Evolutionary conservation across 108 stramenopile species (phyloP).

Genomic region (Pseudonitzschia multiseries): DNA sequence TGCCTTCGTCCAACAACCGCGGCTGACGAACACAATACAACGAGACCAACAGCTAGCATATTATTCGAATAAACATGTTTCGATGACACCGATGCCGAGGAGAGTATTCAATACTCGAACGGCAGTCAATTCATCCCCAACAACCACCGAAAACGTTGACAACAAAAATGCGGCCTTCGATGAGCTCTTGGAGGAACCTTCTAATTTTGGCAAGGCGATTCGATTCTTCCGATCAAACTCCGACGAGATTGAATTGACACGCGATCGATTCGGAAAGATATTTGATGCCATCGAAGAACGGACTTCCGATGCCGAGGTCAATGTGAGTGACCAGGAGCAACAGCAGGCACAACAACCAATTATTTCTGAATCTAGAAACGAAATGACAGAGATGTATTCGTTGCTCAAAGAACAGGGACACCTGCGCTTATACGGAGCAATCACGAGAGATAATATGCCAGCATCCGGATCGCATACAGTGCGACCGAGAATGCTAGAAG

Average conservation of each 20-base stretch:
- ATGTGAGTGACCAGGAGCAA: slow-evolving; percentile 19
- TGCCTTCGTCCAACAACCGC: slow-evolving; percentile 5
- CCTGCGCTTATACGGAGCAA: slow-evolving; percentile 63
- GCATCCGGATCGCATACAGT: slow-evolving; percentile 68
- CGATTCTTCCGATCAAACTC: slow-evolving; percentile 17
- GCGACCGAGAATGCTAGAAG: slow-evolving; percentile 62
- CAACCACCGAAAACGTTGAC: not conserved
- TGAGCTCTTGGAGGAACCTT: slow-evolving; percentile 21
- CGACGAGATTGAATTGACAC: slow-evolving; percentile 20
- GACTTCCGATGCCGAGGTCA: slow-evolving; percentile 54
- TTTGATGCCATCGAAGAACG: slow-evolving; percentile 74
- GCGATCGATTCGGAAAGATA: slow-evolving; percentile 43
- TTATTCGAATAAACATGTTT: not conserved
- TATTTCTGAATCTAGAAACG: slow-evolving; percentile 52
- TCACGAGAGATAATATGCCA: slow-evolving; percentile 45
- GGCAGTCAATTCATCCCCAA: not conserved
- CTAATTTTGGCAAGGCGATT: slow-evolving; percentile 22
- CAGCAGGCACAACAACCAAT: slow-evolving; percentile 49
- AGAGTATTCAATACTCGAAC: not conserved
- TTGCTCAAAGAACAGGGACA: slow-evolving; percentile 47
- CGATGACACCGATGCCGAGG: not conserved
- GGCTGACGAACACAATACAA: not conserved
- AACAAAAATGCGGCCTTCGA: slow-evolving; percentile 16
- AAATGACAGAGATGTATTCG: slow-evolving; percentile 82
- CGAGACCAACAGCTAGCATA: not conserved